Evolutionary conservation across 768 basidiomycete species (phyloP).

Genomic region (Auricularia sp.): DNA sequence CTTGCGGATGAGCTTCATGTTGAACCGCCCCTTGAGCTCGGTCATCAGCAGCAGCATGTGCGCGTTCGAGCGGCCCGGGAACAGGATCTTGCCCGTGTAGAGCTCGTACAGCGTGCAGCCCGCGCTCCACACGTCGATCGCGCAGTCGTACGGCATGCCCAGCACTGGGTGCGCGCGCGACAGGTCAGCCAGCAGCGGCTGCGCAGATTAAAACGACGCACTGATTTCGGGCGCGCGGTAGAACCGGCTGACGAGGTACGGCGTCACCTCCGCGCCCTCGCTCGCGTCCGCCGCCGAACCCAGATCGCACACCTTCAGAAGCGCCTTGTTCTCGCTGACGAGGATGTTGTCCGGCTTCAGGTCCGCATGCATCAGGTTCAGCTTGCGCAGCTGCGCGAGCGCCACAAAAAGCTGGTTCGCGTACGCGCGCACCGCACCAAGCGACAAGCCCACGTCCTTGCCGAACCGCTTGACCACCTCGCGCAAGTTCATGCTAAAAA

Average conservation of each 20-base stretch:
- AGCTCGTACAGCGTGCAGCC: constrained; percentile 96
- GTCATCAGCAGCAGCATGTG: constrained; percentile 98
- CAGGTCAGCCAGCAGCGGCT: neutral
- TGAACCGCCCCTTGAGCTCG: constrained; percentile 93
- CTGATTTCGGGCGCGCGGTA: constrained; percentile 99
- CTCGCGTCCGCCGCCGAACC: constrained; percentile 94
- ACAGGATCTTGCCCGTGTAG: constrained; percentile 94
- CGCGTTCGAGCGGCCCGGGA: constrained; percentile 94
- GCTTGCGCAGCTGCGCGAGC: constrained; percentile 74
- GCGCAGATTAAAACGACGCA: constrained; percentile 29
- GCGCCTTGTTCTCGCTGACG: constrained; percentile 89
- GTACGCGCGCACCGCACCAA: constrained; percentile 97
- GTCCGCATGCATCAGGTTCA: constrained; percentile 94
- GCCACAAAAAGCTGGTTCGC: constrained; percentile 92
- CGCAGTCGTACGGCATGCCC: constrained; percentile 87
- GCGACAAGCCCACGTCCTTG: constrained; percentile 93
- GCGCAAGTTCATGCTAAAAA: constrained; percentile 84
- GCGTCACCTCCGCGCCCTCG: constrained; percentile 87
- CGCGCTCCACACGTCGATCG: constrained; percentile 93
- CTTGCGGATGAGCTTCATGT: constrained; percentile 88
- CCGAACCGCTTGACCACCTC: constrained; percentile 98
- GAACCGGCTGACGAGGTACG: constrained; percentile 94
- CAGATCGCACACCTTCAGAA: constrained; percentile 90
- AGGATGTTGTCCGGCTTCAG: constrained; percentile 98
- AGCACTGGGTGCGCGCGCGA: constrained; percentile 48